Evolutionary conservation across 1,284 basidiomycete species (phyloP), one percentile per base, ranked within the genome.

Genomic region (Neolentinus lepideus): DNA sequence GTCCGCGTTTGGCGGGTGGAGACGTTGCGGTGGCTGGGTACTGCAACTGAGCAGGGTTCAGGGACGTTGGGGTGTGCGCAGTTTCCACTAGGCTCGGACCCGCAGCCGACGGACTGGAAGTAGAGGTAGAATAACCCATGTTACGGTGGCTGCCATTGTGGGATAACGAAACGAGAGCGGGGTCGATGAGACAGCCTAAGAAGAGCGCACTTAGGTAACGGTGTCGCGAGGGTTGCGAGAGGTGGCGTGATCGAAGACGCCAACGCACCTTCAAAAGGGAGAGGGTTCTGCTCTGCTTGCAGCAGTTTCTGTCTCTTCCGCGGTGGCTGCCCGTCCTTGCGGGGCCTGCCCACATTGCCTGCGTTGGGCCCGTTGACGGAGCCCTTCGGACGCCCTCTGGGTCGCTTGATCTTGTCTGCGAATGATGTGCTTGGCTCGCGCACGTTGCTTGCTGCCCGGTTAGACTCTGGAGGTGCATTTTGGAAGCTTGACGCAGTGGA

Each of bases 281-380:
- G 9, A 25, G 22, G 3, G 47, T n/a, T 26, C 24, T 19, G 43
- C 4, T 50, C 47, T 50, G 47, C 21, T 11, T 47, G 10, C 14
- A 22, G 8, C 22, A 12, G 9, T 50, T 22, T 50, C 24, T 50
- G 47, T 16, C 47, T 25, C 47, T 50, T 50, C 47, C 47, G 47
- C 24, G 47, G 47, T 4, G 47, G 47, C 27, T 50, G 47, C 12
- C 47, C 47, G n/a, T 50, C 47, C 24, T 50, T 50, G 24, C 47
- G 47, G 6, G 47, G 47, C 22, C 47, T 10, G 24, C 47, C 47
- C 3, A 50, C 47, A 50, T 25, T 25, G 24, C 47, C 47, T 26
- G 24, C 47, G 27, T 50, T 29, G 4, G 47, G 47, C 3, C 27
- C 27, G 24, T 50, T 50, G 12, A 14, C 16, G 8, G 47, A 50